Evolutionary conservation across 129 eudicot species (phyloP).

Genomic region (Flaveria brownii): DNA sequence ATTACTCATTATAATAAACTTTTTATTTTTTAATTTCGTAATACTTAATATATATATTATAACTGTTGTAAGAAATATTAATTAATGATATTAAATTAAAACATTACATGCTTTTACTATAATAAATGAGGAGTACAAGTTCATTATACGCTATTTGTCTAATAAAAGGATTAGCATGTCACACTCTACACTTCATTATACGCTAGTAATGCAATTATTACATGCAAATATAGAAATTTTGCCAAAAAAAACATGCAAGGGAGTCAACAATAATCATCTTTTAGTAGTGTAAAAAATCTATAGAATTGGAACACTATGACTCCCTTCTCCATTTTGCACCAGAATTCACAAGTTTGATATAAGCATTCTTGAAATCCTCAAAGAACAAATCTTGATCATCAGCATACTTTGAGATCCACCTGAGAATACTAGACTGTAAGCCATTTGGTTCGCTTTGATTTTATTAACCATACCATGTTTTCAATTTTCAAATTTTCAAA

Average conservation of each 20-base stretch:
- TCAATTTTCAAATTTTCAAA: not conserved
- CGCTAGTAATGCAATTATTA: not conserved
- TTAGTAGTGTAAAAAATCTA: not conserved
- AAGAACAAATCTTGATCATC: constrained; percentile 69
- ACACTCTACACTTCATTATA: too few species aligned
- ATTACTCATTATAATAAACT: too few species aligned
- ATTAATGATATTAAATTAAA: too few species aligned
- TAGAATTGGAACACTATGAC: constrained; percentile 8
- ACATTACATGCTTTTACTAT: too few species aligned
- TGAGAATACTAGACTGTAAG: constrained; percentile 30
- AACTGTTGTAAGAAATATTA: too few species aligned
- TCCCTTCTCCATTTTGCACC: constrained; percentile 78
- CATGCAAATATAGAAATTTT: not conserved
- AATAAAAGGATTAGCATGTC: too few species aligned
- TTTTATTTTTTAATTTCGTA: too few species aligned
- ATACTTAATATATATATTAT: too few species aligned
- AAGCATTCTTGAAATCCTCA: constrained; percentile 81
- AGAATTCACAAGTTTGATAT: constrained; percentile 71
- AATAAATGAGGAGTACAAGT: too few species aligned
- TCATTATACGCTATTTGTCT: too few species aligned
- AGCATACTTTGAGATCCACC: constrained; percentile 89
- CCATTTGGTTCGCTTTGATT: not conserved
- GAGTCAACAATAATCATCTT: not conserved
- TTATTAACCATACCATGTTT: not conserved
- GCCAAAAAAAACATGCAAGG: not conserved